These are phyloP conservation scores for Lactarius indigo DNA, from an alignment of 768 basidiomycete genomes.

Conservation along the genomic window DNA sequence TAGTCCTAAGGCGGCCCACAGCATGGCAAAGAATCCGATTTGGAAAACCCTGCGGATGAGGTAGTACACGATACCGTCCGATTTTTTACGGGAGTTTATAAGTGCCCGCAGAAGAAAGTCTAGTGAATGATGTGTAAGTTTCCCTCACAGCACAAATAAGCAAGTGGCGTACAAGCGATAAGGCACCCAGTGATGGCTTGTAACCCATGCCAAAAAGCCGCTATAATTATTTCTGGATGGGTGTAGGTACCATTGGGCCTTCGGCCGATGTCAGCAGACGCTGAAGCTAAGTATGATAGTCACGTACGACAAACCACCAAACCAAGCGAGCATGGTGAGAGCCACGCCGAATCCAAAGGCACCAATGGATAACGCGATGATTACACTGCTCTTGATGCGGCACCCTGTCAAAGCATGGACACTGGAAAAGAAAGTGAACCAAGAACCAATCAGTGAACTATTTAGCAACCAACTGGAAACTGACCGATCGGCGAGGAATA, in stretches of 20 bases:
- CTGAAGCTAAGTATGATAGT: neutral
- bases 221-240: too few species aligned
- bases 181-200: neutral
- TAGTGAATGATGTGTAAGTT: neutral
- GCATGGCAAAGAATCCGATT: neutral
- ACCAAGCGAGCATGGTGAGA: neutral
- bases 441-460: neutral
- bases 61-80: neutral
- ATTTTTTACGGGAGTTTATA: neutral
- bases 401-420: neutral
- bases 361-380: neutral
- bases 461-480: neutral
- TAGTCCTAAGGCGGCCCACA: neutral
- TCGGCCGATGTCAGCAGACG: neutral
- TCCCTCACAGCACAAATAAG: neutral
- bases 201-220: neutral
- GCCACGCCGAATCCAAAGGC: neutral
- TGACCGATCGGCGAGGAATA: conserved; percentile 3
- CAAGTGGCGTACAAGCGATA: neutral
- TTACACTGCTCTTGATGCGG: neutral
- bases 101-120: neutral
- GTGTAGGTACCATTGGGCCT: neutral
- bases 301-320: neutral
- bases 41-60: neutral
- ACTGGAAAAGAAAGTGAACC: neutral